Base-by-base conservation (phyloP, 2,329 filamentous ascomycete genomes). In the Coniochaeta sp. region DNA sequence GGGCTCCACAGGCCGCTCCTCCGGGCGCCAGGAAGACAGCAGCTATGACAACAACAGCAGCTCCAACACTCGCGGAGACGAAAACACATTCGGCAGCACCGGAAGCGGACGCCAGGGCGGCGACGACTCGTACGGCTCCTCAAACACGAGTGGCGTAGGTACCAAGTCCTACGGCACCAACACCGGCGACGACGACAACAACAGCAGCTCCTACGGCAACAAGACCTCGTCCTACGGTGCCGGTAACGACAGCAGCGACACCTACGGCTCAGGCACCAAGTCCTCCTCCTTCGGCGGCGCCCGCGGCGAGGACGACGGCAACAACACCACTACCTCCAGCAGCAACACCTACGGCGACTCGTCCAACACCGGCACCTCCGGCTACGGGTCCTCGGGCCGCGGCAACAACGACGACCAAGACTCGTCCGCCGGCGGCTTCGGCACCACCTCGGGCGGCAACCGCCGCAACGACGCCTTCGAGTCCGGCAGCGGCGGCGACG, bases 211-310 rank as follows among this genome's bases (percentile, higher is more conserved):
- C 8, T 66, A 65, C 56, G 62, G 62, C 57, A 57, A 24, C 55
- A 22, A 57, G 30, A 36, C 32, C 10, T 57, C 55, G 3, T 40
- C 55, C n/a, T 57, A 36, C 30, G 63, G 62, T 2, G 38, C 56
- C 12, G 30, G 58, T 47, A 64, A 64, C 57, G 60, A 63, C 40
- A 58, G 61, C 19, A 61, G 55, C 42, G 36, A 61, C 16, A 62
- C 61, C 19, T 44, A 50, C 28, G 60, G 65, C 28, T 61, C 59
- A 28, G 75, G 79, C 66, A 79, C 75, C 16, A 75, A 52, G 55
- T 42, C 30, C 2, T 57, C 55, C 22, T 19, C n/a, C 19, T 55
- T 4, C 55, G 60, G 60, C 61, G 52, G 34, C 24, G 5, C 5
- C 44, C 9, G n/a, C n/a, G n/a, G 44, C 44, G 44, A n/a, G 9